Percentiles rank a stretch among this genome's conserved stretches.
Conservation (phyloP, 257 asterid species). For the Linderniella brevidens region DNA sequence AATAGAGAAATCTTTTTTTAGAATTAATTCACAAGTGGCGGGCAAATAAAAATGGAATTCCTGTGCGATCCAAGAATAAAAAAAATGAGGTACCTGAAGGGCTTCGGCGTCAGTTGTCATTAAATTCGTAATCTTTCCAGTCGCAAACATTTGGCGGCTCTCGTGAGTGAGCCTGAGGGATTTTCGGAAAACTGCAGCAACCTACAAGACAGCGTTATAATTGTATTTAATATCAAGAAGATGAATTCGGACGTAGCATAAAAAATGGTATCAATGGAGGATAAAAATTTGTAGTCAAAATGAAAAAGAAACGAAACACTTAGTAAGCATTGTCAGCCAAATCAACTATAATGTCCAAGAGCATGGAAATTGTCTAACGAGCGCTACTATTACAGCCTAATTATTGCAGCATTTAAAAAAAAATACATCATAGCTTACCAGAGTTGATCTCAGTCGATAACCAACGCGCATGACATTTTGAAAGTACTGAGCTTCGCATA, state of each 20-base stretch:
- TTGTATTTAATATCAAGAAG: conserved; percentile 7
- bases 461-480: conserved; percentile 99
- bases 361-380: too few relatives aligned
- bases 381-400: too few relatives aligned
- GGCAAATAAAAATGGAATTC: neutral
- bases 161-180: conserved; percentile 82
- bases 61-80: too few relatives aligned
- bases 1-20: neutral
- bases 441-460: conserved; percentile 73
- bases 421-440: conserved; percentile 33
- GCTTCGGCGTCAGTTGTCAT: conserved; percentile 95
- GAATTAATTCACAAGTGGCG: too few relatives aligned
- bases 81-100: conserved; percentile 48
- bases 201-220: conserved; percentile 25
- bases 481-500: conserved; percentile 91
- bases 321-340: too few relatives aligned
- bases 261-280: too few relatives aligned
- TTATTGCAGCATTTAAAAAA: neutral
- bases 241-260: too few relatives aligned
- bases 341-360: too few relatives aligned
- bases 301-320: too few relatives aligned
- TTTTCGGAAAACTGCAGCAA: conserved; percentile 88
- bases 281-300: too few relatives aligned
- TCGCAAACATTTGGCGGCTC: conserved; percentile 74
- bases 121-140: conserved; percentile 86